Evolutionary conservation across 208 protist species (phyloP).

Genomic region (Porcisia hertigi): DNA sequence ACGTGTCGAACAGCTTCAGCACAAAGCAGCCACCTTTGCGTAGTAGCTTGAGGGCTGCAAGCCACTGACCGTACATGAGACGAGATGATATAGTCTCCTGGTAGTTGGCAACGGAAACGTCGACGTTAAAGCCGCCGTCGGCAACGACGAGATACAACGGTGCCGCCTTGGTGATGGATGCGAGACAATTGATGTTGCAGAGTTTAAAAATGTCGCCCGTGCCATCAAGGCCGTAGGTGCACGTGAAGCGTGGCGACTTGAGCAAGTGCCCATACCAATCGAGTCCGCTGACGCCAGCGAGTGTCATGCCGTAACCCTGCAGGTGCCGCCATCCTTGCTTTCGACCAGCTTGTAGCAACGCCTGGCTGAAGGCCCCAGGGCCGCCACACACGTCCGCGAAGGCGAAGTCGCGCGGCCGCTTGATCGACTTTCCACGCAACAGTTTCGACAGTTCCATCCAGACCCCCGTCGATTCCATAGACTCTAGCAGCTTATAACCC

Average conservation of each 20-base stretch:
- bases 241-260: constrained; percentile 47
- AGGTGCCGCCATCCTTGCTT: constrained; percentile 39
- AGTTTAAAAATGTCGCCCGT: constrained; percentile 84
- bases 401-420: constrained; percentile 29
- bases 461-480: constrained; percentile 75
- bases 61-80: constrained; percentile 87
- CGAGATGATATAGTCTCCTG: constrained; percentile 90
- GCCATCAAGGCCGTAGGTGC: constrained; percentile 83
- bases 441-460: constrained; percentile 55
- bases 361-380: constrained; percentile 88
- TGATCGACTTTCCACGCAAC: constrained; percentile 21
- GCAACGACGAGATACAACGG: constrained; percentile 83
- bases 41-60: constrained; percentile 75
- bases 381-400: constrained; percentile 92
- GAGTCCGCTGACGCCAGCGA: constrained; percentile 54
- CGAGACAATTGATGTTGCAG: constrained; percentile 79
- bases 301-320: constrained; percentile 87
- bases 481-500: constrained; percentile 89
- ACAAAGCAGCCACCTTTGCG: constrained; percentile 73
- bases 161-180: constrained; percentile 34
- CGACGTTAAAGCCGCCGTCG: constrained; percentile 87
- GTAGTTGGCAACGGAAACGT: constrained; percentile 70
- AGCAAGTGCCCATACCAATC: constrained; percentile 85
- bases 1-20: constrained; percentile 92
- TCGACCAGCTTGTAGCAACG: constrained; percentile 50